Conservation (phyloP, 2,329 filamentous ascomycete genomes). For the Colletotrichum limetticola region DNA sequence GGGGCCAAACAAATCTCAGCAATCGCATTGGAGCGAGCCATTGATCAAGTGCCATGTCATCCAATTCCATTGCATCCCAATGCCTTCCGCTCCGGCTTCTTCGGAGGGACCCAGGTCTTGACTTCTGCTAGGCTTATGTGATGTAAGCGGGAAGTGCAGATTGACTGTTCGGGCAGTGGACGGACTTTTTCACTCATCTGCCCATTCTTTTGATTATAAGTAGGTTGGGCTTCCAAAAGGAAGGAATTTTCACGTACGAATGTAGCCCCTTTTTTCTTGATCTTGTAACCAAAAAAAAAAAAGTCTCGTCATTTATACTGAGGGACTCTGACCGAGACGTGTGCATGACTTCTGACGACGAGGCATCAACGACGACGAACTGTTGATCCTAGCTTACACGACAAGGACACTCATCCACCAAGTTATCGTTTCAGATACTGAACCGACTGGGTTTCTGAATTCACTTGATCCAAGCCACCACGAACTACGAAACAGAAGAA, state of each 20-base stretch:
- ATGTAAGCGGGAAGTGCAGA: conserved; percentile 26
- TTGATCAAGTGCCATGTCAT: conserved; percentile 4
- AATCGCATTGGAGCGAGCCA: conserved; percentile 1
- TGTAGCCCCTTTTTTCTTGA: not conserved
- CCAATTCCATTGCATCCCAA: not conserved
- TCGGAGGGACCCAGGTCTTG: conserved; percentile 21
- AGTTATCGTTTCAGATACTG: not conserved
- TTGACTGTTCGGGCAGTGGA: not conserved
- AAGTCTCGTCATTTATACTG: not conserved
- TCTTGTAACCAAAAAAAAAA: not conserved
- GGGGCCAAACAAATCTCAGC: conserved; percentile 5
- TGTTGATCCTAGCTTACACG: conserved; percentile 7
- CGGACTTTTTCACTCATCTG: not conserved
- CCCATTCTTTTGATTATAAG: conserved; percentile 15
- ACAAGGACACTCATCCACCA: not conserved
- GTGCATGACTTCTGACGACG: not conserved
- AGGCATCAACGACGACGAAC: not conserved
- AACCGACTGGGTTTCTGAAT: not conserved
- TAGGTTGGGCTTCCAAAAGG: not conserved
- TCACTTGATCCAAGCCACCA: not conserved
- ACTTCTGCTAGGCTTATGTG: not conserved
- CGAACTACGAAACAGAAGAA: not conserved
- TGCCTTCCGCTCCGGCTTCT: conserved; percentile 34
- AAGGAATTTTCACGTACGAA: not conserved
- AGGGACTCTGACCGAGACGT: not conserved